Evolutionary conservation across 257 asterid species (phyloP), one percentile per base, ranked within the genome.

Genomic region (Gentiana dahurica): DNA sequence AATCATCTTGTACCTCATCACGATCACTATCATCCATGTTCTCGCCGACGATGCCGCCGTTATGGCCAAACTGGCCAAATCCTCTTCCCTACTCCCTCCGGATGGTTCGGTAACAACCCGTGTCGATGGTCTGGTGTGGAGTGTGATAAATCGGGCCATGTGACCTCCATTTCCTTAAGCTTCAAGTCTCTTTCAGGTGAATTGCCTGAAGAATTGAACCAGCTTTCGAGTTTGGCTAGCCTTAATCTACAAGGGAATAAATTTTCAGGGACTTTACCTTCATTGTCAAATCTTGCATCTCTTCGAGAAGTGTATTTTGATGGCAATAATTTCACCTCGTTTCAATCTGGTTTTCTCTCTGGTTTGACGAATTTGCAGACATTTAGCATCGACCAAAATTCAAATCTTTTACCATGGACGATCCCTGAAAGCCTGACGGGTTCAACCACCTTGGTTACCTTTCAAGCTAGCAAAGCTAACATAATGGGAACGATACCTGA

Each of bases 111-210:
- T 9, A 12, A 76, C 61, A 47, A 74, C 53, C 81, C 72, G 63
- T 87, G 98, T 79, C 66, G 74, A 70, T 91, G 98, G 97, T 33
- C 62, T 0, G 89, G 90, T 59, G 64, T 91, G 8, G 34, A 55
- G n/a, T 91, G 98, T 44, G 82, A 82, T 58, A 34, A 71, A 2
- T 64, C 85, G 0, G 69, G 70, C 57, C 58, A 47, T 46, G 86
- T 85, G 54, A 71, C 50, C 65, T 68, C 81, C 54, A 83, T 91
- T 15, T 75, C 71, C 39, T 79, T 90, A 36, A 54, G 68, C 0
- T 64, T 77, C 2, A 74, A 37, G 61, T 79, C 75, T 32, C 71
- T 85, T 32, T 54, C 93, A 1, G 97, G 93, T 2, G 51, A 44
- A 53, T 45, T 83, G 3, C 85, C 96, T 4, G 53, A 82, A 0